Base-by-base conservation (phyloP, 805 yeast genomes). In the Wickerhamomyces rabaulensis region DNA sequence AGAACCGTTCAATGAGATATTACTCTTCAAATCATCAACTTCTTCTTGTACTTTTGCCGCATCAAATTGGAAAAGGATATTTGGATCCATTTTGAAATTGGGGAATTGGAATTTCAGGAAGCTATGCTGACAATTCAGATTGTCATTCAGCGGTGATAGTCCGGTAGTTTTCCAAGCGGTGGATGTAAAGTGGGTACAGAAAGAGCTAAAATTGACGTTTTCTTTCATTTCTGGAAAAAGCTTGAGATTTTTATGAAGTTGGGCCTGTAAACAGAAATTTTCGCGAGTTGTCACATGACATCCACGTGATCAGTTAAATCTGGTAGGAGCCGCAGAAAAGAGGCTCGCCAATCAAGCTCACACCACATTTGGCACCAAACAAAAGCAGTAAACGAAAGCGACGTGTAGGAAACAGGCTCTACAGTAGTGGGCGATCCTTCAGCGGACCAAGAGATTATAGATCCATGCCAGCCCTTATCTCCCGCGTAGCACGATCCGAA, bases 21-120 rank as follows among this genome's bases (percentile, higher is more conserved):
- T 27, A 19, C 41, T 37, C 10, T 38, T 17, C 17, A 43, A 38
- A 31, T 38, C 45, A 31, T 43, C 45, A 38, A 19, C 39, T 12
- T 19, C 23, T 33, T 36, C 23, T 36, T 36, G 22, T 12, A 19
- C 39, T 36, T 33, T 33, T 33, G 12, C 17, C 3, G 23, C 39
- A 20, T 44, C 44, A 15, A 50, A 49, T 10, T 55, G 47, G 51
- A 58, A 58, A 19, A 58, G 46, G 26, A 58, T 53, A 29, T 48
- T 53, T 33, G 61, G 50, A 37, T 58, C 57, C 63, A 58, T 58
- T 27, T 25, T 36, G 7, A 35, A 33, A 17, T 10, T 25, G 10
- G 10, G 12, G 4, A 13, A 25, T 6, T 25, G 27, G 10, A 25
- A 25, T 25, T 25, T 9, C 9, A 25, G 12, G 8, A 25, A 9